Percentiles rank a stretch among this genome's conserved stretches.
These are phyloP conservation scores for Xylariaceae sp. DNA, from an alignment of 2,329 filamentous ascomycete genomes.

Conservation along the genomic window DNA sequence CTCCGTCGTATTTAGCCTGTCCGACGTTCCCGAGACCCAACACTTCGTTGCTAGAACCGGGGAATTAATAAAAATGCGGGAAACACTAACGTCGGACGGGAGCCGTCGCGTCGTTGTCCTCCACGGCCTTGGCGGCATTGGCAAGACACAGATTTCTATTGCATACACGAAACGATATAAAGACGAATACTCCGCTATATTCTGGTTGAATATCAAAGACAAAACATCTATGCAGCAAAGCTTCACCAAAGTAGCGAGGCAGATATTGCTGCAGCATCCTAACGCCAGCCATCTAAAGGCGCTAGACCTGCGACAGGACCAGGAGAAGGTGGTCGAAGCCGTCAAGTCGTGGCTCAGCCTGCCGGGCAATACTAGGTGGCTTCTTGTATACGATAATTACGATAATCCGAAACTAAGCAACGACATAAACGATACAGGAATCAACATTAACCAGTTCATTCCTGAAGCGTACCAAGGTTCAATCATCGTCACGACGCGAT, in stretches of 20 bases:
- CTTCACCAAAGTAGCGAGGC: constrained; percentile 22
- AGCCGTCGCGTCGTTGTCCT: constrained; percentile 31
- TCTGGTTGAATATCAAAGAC: constrained; percentile 32
- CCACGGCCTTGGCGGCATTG: too few relatives aligned
- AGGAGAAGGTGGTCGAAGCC: constrained; percentile 38
- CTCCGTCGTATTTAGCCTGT: constrained; percentile 39
- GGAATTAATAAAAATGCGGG: constrained; percentile 42
- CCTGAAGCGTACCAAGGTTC: constrained; percentile 47
- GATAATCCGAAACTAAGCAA: constrained; percentile 45
- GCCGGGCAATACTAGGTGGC: constrained; percentile 46
- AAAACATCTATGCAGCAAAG: constrained; percentile 24
- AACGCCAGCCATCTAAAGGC: constrained; percentile 3
- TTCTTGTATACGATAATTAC: constrained; percentile 51
- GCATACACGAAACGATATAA: constrained; percentile 26
- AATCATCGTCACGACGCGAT: constrained; percentile 50
- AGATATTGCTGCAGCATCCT: constrained; percentile 29
- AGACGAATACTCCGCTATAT: constrained; percentile 25
- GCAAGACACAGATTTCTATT: too few relatives aligned
- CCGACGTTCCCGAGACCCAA: constrained; percentile 35
- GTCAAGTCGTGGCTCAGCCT: constrained; percentile 49
- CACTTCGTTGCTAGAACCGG: constrained; percentile 43
- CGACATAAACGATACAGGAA: constrained; percentile 26
- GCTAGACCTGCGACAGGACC: constrained; percentile 10
- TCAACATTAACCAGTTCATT: constrained; percentile 44
- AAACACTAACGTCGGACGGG: constrained; percentile 34